phyloP scores from a whole-genome alignment of 2,329 filamentous ascomycete species.

The Diaporthe batatas region DNA sequence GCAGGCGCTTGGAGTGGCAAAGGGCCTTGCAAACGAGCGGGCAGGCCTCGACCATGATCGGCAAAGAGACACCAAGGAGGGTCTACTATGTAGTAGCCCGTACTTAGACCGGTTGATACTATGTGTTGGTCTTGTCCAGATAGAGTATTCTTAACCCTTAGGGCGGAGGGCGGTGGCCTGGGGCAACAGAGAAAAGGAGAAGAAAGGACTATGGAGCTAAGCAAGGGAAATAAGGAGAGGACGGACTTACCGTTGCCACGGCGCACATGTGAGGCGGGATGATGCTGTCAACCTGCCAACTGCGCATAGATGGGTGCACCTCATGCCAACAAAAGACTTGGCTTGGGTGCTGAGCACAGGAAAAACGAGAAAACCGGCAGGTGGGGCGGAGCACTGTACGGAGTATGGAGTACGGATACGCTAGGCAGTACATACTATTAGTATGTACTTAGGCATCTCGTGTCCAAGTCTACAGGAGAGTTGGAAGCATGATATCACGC shows the following conservation, averaged over 20 bases:
- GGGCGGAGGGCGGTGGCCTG: background rate
- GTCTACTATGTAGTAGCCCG: background rate
- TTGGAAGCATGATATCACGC: background rate
- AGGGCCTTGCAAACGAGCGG: background rate
- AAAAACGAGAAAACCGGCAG: constrained; percentile 2
- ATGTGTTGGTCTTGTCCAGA: constrained; percentile 1
- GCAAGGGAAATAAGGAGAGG: background rate
- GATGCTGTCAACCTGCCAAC: background rate
- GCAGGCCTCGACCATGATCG: background rate
- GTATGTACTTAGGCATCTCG: background rate
- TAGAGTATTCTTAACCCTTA: no score
- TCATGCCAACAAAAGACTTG: no score
- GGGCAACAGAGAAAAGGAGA: background rate
- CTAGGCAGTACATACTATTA: no score
- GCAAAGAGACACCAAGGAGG: constrained; percentile 3
- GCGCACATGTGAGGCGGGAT: background rate
- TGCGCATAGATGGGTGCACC: background rate
- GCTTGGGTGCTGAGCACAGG: background rate
- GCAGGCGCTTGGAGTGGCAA: background rate
- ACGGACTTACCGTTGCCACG: constrained; percentile 9
- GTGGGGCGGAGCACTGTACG: background rate
- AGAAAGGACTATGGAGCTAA: background rate
- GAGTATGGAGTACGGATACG: no score
- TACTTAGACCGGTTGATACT: background rate
- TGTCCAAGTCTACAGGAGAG: background rate